These are phyloP conservation scores for Juglanconis oblonga DNA, from an alignment of 2,329 filamentous ascomycete genomes.

Conservation along the genomic window DNA sequence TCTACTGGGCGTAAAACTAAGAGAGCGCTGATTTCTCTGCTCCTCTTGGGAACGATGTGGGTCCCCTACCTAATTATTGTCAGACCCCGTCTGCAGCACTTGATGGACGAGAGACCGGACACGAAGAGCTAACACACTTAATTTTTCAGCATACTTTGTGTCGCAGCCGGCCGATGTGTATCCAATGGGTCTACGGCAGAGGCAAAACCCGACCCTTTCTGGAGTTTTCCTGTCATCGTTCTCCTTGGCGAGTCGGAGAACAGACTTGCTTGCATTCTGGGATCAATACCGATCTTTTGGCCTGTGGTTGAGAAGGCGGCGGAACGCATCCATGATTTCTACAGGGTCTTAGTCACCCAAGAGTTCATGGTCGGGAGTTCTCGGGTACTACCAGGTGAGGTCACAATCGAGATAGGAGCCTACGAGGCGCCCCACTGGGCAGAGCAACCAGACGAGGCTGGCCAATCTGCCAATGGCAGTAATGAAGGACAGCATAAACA, in stretches of 20 bases:
- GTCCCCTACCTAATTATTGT: conserved; percentile 6
- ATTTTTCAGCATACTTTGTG: conserved; percentile 25
- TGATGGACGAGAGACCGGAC: no score
- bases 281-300: conserved; percentile 4
- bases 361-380: conserved; percentile 16
- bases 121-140: not conserved
- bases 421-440: not conserved
- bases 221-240: conserved; percentile 30
- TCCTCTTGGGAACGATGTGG: conserved; percentile 30
- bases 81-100: not conserved
- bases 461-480: not conserved
- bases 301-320: conserved; percentile 24
- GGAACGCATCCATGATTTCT: conserved; percentile 21
- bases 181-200: conserved; percentile 28
- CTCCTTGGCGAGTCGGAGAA: conserved; percentile 32
- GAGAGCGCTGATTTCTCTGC: conserved; percentile 26
- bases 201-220: conserved; percentile 31
- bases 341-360: conserved; percentile 27
- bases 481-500: not conserved
- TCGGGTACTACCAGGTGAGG: not conserved
- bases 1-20: conserved; percentile 27
- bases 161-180: conserved; percentile 30
- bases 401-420: not conserved
- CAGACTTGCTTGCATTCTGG: conserved; percentile 17
- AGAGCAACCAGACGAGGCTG: not conserved